Evolutionary conservation across 2,329 filamentous ascomycete genomes (phyloP).

Genomic region (Calonectria ilicicola): DNA sequence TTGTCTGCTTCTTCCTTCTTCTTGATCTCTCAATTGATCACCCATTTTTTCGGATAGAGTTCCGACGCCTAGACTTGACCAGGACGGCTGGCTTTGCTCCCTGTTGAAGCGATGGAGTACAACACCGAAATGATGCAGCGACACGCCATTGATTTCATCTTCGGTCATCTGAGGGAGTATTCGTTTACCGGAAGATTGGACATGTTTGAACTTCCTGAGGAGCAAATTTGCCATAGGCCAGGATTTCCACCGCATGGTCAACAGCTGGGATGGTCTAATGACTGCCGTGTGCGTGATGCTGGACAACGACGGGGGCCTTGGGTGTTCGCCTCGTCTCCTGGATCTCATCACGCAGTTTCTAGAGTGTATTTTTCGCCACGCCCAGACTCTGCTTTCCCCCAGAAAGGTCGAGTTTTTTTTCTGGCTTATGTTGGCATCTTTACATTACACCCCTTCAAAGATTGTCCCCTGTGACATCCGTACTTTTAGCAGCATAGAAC

Average conservation of each 20-base stretch:
- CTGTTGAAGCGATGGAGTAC: neutral
- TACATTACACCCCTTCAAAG: too few species aligned
- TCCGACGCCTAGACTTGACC: neutral
- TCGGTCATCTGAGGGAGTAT: conserved; percentile 29
- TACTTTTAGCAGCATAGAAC: too few species aligned
- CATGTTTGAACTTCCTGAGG: conserved; percentile 31
- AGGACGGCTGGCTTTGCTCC: too few species aligned
- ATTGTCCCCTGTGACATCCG: too few species aligned
- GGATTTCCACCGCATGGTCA: conserved; percentile 8
- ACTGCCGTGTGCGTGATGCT: conserved; percentile 44
- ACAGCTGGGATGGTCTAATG: conserved; percentile 29
- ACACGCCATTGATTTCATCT: conserved; percentile 32
- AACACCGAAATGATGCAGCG: conserved; percentile 21
- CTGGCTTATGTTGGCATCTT: conserved; percentile 40
- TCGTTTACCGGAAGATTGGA: conserved; percentile 25
- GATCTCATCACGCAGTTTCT: conserved; percentile 39
- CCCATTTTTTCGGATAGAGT: neutral
- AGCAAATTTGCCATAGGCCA: conserved; percentile 25
- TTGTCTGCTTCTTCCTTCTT: neutral
- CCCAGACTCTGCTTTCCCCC: conserved; percentile 30
- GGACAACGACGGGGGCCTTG: conserved; percentile 40
- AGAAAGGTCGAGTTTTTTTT: conserved; percentile 33
- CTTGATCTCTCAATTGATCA: neutral
- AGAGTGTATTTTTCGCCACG: conserved; percentile 33
- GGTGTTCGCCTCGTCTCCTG: conserved; percentile 43